Evolutionary conservation across 1,284 basidiomycete genomes (phyloP), one percentile per base, ranked within the genome.

Genomic region (Sanghuangporus sanghuang): DNA sequence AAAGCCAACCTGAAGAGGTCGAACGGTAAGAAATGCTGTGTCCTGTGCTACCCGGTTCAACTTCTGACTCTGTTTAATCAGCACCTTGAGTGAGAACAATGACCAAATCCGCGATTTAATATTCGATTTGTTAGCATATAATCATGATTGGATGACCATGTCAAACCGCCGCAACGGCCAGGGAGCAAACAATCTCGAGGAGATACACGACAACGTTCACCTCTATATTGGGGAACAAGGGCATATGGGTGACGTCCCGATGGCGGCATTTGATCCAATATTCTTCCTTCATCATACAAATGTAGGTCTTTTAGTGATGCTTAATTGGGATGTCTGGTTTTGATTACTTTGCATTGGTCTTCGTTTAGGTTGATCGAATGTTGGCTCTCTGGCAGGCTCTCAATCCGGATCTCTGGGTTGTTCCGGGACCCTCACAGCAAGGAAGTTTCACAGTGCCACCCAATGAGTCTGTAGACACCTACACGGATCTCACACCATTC

Each of bases 251-350:
- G 71, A 77, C 64, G 71, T 75, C 9, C 62, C 64, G 2, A 69
- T 73, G 11, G 79, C 78, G 32, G 81, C 73, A 1, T 79, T 80
- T 65, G 81, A 82, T 67, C 80, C 80, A 1, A 77, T 81, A 62
- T 82, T 82, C 72, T 82, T 72, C 69, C 68, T 82, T 65, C 80
- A 81, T 64, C 81, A 82, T 66, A 67, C 69, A 60, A 78, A 81
- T 54, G 55, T 57, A 35, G 40, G 55, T 42, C 12, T 16, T 23
- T 38, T 5, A 39, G 11, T 55, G 3, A 2, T 53, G 27, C 23
- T 21, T 2, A 21, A 53, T 32, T n/a, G 38, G 3, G 32, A 1
- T 16, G 38, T 38, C 12, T 0, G 21, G 2, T 40, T 12, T 18
- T 42, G 42, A 42, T 40, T 18, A 40, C 8, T 16, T 40, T 18